Evolutionary conservation across 75 land plant genomes (phyloP).

Genomic region (Picea glauca): DNA sequence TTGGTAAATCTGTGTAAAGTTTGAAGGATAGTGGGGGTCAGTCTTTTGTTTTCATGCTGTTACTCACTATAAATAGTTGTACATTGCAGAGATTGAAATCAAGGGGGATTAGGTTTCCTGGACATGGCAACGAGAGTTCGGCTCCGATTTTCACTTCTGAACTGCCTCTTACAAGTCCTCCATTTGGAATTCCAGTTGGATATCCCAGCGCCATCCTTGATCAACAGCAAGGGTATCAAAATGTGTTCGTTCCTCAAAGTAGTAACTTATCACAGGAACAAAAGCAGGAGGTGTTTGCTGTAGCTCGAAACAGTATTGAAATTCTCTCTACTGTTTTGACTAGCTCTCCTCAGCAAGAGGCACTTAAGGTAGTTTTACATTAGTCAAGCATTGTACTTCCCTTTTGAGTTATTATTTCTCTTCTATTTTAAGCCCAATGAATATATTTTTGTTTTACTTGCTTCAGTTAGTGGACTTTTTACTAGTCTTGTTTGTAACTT

Average conservation of each 20-base stretch:
- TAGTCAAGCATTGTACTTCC: not conserved
- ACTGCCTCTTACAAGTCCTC: conserved; percentile 23
- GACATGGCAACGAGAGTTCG: conserved; percentile 28
- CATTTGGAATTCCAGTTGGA: conserved; percentile 16
- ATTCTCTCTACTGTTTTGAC: conserved; percentile 67
- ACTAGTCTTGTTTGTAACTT: not conserved
- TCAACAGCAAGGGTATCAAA: conserved; percentile 5
- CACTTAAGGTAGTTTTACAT: conserved; percentile 43
- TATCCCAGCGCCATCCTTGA: conserved; percentile 26
- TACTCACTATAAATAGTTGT: not conserved
- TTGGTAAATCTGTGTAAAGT: not conserved
- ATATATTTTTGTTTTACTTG: not conserved
- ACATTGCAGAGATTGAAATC: conserved; percentile 63
- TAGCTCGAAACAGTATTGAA: conserved; percentile 75
- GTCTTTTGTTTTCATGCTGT: not conserved
- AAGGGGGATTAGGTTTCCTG: conserved; percentile 43
- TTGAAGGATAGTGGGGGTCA: not conserved
- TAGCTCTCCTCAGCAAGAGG: conserved; percentile 46
- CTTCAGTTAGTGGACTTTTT: not conserved
- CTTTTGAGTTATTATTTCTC: not conserved
- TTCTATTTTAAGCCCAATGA: not conserved
- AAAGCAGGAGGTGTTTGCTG: conserved; percentile 57
- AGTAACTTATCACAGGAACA: conserved; percentile 35
- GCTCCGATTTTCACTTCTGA: conserved; percentile 26
- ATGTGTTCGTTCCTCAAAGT: conserved; percentile 14